Evolutionary conservation across 768 basidiomycete species (phyloP).

Genomic region (Tephrocybe sp.): DNA sequence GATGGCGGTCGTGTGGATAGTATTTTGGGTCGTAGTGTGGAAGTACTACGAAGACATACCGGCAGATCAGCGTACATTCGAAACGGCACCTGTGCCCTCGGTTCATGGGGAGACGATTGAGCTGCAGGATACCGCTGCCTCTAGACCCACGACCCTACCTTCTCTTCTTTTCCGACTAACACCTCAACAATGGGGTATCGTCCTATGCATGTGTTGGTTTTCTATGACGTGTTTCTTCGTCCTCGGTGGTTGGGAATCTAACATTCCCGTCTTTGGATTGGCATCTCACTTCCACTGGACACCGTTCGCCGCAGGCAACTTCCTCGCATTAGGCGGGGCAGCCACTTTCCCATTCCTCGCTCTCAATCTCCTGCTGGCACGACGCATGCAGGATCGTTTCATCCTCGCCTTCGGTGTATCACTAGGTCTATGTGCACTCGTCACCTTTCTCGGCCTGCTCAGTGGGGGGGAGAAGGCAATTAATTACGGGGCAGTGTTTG

Average conservation of each 20-base stretch:
- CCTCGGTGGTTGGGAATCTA: constrained; percentile 67
- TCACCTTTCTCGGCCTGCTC: constrained; percentile 49
- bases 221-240: constrained; percentile 70
- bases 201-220: constrained; percentile 67
- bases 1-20: constrained; percentile 51
- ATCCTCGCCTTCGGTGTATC: constrained; percentile 51
- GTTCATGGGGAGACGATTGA: neutral
- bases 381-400: constrained; percentile 57
- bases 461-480: constrained; percentile 17
- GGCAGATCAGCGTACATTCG: neutral
- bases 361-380: constrained; percentile 53
- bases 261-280: constrained; percentile 60
- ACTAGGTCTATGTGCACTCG: constrained; percentile 50
- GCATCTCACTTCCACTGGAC: constrained; percentile 46
- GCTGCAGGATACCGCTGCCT: neutral
- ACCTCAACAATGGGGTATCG: constrained; percentile 46
- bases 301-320: constrained; percentile 65
- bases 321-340: constrained; percentile 66
- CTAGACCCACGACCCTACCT: constrained; percentile 1
- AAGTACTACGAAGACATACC: constrained; percentile 13
- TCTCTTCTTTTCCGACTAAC: constrained; percentile 13
- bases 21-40: constrained; percentile 41
- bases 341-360: constrained; percentile 66
- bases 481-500: constrained; percentile 42
- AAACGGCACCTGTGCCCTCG: neutral